These are phyloP conservation scores for Dactylellina sp. DNA, from an alignment of 2,329 filamentous ascomycete species.

Conservation along the genomic window DNA sequence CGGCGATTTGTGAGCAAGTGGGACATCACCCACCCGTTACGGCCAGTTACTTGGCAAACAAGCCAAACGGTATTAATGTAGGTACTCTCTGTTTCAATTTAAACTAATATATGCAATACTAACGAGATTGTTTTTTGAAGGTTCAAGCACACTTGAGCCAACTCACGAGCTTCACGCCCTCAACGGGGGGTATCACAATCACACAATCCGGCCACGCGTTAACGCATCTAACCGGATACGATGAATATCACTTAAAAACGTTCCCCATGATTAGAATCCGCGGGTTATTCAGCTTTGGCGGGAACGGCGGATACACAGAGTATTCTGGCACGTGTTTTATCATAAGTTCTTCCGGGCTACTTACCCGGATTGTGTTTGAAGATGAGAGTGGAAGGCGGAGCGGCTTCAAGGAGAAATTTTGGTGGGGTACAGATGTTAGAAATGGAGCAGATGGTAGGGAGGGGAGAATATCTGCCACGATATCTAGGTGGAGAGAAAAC, in stretches of 20 bases:
- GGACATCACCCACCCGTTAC: constrained; percentile 30
- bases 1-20: constrained; percentile 23
- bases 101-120: neutral
- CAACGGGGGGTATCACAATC: constrained; percentile 19
- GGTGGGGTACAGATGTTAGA: neutral
- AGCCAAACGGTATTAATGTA: constrained; percentile 14
- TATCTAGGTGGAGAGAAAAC: constrained; percentile 6
- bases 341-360: constrained; percentile 13
- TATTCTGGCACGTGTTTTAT: constrained; percentile 17
- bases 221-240: neutral
- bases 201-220: constrained; percentile 20
- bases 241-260: constrained; percentile 23
- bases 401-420: neutral
- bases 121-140: neutral
- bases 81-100: neutral
- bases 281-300: constrained; percentile 1
- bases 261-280: constrained; percentile 9
- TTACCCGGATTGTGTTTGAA: constrained; percentile 22
- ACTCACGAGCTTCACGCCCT: constrained; percentile 18
- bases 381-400: neutral
- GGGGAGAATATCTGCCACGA: constrained; percentile 7
- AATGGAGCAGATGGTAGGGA: neutral
- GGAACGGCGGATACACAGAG: constrained; percentile 2
- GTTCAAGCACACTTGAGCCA: constrained; percentile 24
- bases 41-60: constrained; percentile 21